These are phyloP conservation scores for Coemansia sp. DNA, from an alignment of 192 early-diverging fungal genomes.

Conservation along the genomic window DNA sequence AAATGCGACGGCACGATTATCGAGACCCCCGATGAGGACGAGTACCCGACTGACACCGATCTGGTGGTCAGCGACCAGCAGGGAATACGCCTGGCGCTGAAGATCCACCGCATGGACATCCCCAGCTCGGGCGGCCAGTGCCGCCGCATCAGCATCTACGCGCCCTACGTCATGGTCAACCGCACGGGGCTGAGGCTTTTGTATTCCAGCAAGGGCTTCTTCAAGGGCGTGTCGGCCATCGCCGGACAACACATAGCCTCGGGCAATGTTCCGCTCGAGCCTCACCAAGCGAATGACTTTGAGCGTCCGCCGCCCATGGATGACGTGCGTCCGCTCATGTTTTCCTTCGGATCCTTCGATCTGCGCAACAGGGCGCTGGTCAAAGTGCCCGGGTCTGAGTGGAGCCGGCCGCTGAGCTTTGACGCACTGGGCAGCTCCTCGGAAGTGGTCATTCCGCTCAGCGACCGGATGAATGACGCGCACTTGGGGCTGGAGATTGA, in stretches of 20 bases:
- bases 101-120: conserved; percentile 66
- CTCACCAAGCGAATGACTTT: conserved; percentile 26
- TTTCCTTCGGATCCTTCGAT: conserved; percentile 88
- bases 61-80: conserved; percentile 69
- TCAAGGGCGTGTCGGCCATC: conserved; percentile 71
- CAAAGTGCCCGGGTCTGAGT: conserved; percentile 71
- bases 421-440: conserved; percentile 90
- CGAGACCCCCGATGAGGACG: conserved; percentile 77
- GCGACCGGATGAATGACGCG: conserved; percentile 56
- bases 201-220: conserved; percentile 80
- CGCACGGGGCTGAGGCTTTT: conserved; percentile 80
- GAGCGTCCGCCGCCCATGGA: conserved; percentile 9
- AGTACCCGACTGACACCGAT: conserved; percentile 73
- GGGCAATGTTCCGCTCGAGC: conserved; percentile 21
- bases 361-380: conserved; percentile 81
- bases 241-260: conserved; percentile 64
- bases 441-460: conserved; percentile 70
- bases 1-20: conserved; percentile 85
- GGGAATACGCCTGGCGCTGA: conserved; percentile 64
- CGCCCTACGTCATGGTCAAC: conserved; percentile 93
- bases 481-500: conserved; percentile 84
- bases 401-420: conserved; percentile 91
- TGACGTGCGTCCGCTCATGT: conserved; percentile 69
- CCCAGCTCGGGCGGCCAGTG: conserved; percentile 64
- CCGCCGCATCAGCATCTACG: conserved; percentile 86